Conservation (phyloP, 306 rosid species). For the Begonia masoniana region DNA sequence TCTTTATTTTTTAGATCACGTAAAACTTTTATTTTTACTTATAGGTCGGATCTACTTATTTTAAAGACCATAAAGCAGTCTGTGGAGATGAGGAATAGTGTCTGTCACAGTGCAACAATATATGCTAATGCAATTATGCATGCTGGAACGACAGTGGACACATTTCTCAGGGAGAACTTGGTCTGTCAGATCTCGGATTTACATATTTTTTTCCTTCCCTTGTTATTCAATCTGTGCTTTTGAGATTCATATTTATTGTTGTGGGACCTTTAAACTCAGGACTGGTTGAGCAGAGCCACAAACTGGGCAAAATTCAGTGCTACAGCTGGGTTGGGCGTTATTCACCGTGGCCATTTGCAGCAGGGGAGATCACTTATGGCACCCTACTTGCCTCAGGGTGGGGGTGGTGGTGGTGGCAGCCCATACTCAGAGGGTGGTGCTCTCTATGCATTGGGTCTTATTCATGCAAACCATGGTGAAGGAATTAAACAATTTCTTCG, state of each 20-base stretch:
- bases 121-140: constrained; percentile 97
- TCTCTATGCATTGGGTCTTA: constrained; percentile 91
- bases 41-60: constrained; percentile 91
- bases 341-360: constrained; percentile 94
- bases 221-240: constrained; percentile 6
- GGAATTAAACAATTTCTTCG: constrained; percentile 96
- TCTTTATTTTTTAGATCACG: neutral
- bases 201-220: neutral
- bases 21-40: constrained; percentile 8
- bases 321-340: constrained; percentile 94
- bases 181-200: constrained; percentile 23
- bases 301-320: constrained; percentile 99
- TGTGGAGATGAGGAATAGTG: constrained; percentile 97
- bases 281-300: constrained; percentile 97
- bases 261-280: constrained; percentile 31
- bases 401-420: constrained; percentile 87
- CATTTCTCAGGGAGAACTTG: constrained; percentile 92
- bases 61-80: constrained; percentile 96
- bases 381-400: constrained; percentile 95
- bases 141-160: constrained; percentile 96
- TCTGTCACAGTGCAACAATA: constrained; percentile 93
- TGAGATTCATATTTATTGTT: neutral
- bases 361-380: constrained; percentile 97
- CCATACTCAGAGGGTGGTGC: constrained; percentile 98
- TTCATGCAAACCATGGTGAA: constrained; percentile 97